Evolutionary conservation across 805 yeast species (phyloP), one percentile per base, ranked within the genome.

Genomic region (Metschnikowia amazonensis): DNA sequence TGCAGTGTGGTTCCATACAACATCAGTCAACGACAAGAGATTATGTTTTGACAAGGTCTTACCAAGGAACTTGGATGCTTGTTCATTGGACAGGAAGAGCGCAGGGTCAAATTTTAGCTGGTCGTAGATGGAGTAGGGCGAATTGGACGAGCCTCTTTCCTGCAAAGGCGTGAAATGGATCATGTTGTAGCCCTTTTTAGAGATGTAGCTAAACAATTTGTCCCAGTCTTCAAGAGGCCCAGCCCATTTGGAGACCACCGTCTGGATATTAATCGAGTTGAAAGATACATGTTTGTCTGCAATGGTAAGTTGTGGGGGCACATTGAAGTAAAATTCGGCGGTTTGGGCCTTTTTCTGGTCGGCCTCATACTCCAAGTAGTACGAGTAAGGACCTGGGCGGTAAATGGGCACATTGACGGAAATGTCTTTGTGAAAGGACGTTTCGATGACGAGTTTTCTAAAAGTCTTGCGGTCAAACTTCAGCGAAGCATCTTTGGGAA

Each of bases 1-100:
- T 2, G 98, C 97, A 0, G 98, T 92, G 60, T 92, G 99, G 62
- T 92, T 92, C 75, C 89, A 82, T 1, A 92, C 98, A 25, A 94
- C 84, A 64, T 92, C 99, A 1, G 97, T 88, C 69, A 92, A 70
- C 0, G 96, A 76, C 34, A 92, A 70, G 48, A 92, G 74, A 4
- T 78, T 78, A 55, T 84, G 73, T 21, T 82, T 67, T 17, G 67
- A 54, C 53, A 81, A 80, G 57, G 85, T 65, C 6, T 61, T 55
- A 1, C 63, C 43, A 3, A 86, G 77, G 60, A 86, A 70, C 3
- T 59, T 42, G 16, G 60, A 59, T 2, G 90, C 87, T 36, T 84
- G 82, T 0, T 69, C 65, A 21, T 72, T 72, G 42, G 72, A 61
- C 25, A 72, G 68, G 60, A 94, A 92, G 20, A 81, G 63, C 0